These are phyloP conservation scores for Moesziomyces antarcticus DNA, from an alignment of 1,284 basidiomycete species.

Conservation along the genomic window DNA sequence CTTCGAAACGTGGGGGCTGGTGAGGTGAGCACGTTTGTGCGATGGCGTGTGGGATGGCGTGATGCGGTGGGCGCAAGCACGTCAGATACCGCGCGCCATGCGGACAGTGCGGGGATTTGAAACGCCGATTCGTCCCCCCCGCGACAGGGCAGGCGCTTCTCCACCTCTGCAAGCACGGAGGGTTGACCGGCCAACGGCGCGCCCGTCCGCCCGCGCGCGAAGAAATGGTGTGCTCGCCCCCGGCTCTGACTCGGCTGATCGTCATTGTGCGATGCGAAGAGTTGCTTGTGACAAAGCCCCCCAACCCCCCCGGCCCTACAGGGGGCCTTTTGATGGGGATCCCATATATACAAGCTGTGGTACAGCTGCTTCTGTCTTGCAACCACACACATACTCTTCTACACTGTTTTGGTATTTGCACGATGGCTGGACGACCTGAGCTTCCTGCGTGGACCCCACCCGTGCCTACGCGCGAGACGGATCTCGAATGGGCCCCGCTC, in stretches of 20 bases:
- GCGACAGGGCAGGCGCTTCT: too few relatives aligned
- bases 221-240: neutral
- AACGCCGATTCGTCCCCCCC: neutral
- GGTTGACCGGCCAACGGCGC: too few relatives aligned
- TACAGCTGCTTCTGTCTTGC: too few relatives aligned
- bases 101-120: neutral
- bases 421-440: slow-evolving; percentile 12
- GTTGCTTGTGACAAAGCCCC: too few relatives aligned
- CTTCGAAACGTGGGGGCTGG: neutral
- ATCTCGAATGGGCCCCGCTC: slow-evolving; percentile 66
- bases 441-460: slow-evolving; percentile 62
- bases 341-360: too few relatives aligned
- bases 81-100: neutral
- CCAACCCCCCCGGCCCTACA: too few relatives aligned
- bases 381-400: too few relatives aligned
- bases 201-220: too few relatives aligned
- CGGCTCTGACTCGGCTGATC: neutral
- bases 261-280: neutral
- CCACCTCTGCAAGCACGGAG: too few relatives aligned
- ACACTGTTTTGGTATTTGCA: neutral
- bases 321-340: too few relatives aligned
- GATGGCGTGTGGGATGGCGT: neutral
- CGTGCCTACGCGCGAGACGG: slow-evolving; percentile 45
- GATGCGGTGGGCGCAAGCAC: neutral
- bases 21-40: neutral